Evolutionary conservation across 768 basidiomycete species (phyloP), one percentile per base, ranked within the genome.

Genomic region (Sistotremastrum suecicum): DNA sequence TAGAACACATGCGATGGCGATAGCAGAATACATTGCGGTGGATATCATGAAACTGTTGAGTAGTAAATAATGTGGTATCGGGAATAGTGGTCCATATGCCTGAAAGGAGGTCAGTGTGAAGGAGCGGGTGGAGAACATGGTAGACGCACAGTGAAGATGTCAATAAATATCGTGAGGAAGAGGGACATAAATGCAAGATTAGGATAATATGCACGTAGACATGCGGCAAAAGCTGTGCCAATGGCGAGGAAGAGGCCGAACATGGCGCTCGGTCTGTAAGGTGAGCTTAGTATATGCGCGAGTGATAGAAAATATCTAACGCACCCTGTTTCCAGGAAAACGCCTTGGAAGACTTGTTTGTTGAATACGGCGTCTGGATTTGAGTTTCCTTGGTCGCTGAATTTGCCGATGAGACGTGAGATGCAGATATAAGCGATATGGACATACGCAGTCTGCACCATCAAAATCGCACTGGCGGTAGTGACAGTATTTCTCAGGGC

Each of bases 21-120:
- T 71, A 10, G 62, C 75, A 38, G 69, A 56, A 58, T 70, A 77
- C 44, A 57, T 64, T 3, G 63, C 58, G 3, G 70, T 61, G 0
- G 75, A 71, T 9, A 70, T 67, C 33, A 71, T 55, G 36, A 72
- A 53, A 1, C 59, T 60, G 46, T 63, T 64, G 37, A 67, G 60
- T 33, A 76, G 48, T 20, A 63, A 66, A 56, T 72, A 70, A 49
- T 69, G 59, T 8, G 54, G 48, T 10, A 64, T 63, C 0, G 73
- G 74, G 52, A 75, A 71, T 4, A 77, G 65, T 0, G 73, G 70
- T 7, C 72, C 72, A 47, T 67, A 66, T 41, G 61, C 50, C 68
- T 70, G 44, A 1, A 29, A n/a, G 36, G 4, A 28, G 54, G 45
- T 53, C 53, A 60, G 62, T 61, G 29, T 47, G 46, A 5, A 20